Evolutionary conservation across 106 monocot species (phyloP).

Genomic region (Phalaenopsis equestris): DNA sequence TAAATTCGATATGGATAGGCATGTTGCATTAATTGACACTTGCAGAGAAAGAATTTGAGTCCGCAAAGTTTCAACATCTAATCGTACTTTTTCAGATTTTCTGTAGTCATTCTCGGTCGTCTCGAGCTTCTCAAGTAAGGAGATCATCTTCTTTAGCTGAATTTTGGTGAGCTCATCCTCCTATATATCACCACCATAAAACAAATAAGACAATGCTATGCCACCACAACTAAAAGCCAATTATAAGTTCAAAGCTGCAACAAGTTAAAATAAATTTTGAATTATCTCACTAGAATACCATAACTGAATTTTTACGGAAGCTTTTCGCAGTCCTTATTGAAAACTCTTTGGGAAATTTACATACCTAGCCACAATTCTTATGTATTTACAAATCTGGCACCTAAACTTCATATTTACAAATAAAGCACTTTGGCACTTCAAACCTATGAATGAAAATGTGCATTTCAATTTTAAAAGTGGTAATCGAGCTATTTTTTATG

Average conservation of each 20-base stretch:
- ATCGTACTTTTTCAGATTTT: conserved; percentile 34
- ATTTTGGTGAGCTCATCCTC: conserved; percentile 64
- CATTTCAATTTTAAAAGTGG: too few species aligned
- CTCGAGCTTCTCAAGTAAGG: conserved; percentile 57
- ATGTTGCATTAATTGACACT: conserved; percentile 57
- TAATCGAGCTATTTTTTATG: too few species aligned
- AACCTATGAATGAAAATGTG: too few species aligned
- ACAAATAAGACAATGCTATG: not conserved
- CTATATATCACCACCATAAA: conserved; percentile 22
- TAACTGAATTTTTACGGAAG: not conserved
- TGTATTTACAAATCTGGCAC: too few species aligned
- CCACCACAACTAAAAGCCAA: not conserved
- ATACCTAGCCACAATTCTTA: too few species aligned
- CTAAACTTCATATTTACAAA: too few species aligned
- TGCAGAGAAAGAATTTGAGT: conserved; percentile 51
- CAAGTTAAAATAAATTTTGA: not conserved
- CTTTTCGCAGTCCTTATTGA: not conserved
- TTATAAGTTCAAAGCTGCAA: not conserved
- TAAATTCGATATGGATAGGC: conserved; percentile 64
- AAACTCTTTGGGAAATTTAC: too few species aligned
- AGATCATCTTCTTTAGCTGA: conserved; percentile 33
- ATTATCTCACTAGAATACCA: not conserved
- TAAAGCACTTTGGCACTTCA: too few species aligned
- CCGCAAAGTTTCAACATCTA: conserved; percentile 53
- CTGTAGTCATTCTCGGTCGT: conserved; percentile 33